Evolutionary conservation across 345 rosid genomes (phyloP).

Genomic region (Syzygium aromaticum): DNA sequence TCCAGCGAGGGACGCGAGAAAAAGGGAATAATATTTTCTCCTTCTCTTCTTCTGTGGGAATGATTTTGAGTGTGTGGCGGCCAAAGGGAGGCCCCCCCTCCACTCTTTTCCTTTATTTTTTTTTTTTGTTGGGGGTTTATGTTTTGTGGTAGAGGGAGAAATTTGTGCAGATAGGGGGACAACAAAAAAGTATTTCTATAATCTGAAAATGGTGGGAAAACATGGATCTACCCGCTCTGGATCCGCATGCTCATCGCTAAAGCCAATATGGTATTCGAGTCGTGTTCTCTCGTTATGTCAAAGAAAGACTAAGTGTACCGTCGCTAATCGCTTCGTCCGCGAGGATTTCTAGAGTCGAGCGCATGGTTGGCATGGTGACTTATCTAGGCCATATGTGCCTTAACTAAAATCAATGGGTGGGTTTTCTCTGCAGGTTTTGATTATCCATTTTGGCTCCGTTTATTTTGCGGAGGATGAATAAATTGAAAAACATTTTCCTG

Average conservation of each 20-base stretch:
- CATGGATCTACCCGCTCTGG: background rate
- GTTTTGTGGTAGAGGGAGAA: background rate
- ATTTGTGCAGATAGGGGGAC: background rate
- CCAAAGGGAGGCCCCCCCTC: background rate
- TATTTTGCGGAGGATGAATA: too few species aligned
- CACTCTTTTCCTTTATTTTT: background rate
- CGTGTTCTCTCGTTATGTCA: background rate
- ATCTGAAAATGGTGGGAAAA: background rate
- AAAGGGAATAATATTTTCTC: background rate
- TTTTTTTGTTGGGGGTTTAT: too few species aligned
- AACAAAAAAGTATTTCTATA: rapidly evolving
- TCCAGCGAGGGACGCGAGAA: background rate
- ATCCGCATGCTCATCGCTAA: too few species aligned
- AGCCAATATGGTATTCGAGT: background rate
- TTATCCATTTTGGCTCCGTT: background rate
- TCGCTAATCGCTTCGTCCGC: background rate
- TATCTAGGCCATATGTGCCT: too few species aligned
- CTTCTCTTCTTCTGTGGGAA: background rate
- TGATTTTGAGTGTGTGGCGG: background rate
- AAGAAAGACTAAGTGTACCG: too few species aligned
- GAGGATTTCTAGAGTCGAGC: background rate
- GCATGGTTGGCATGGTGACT: background rate
- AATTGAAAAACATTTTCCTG: too few species aligned
- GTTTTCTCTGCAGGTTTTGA: background rate
- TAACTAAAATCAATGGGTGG: background rate